These are phyloP conservation scores for Alternaria brassicicola DNA, from an alignment of 2,329 filamentous ascomycete genomes.

Conservation along the genomic window DNA sequence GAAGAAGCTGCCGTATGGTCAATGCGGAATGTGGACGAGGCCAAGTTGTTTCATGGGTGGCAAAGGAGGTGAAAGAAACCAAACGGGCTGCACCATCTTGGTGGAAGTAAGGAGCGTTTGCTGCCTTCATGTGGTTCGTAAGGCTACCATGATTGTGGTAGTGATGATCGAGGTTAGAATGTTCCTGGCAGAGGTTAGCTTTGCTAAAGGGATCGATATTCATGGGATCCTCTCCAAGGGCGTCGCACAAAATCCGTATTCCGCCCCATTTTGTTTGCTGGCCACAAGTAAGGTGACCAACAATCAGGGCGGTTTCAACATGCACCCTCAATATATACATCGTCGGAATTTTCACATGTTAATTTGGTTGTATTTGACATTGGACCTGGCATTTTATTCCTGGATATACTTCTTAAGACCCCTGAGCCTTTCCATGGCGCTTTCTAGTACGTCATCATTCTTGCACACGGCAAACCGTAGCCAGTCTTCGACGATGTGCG, in stretches of 20 bases:
- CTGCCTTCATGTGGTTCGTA: no score
- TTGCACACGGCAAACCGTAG: slow-evolving; percentile 97
- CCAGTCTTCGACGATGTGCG: slow-evolving; percentile 88
- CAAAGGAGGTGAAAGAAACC: neutral
- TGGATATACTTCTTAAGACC: slow-evolving; percentile 58
- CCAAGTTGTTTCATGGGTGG: neutral
- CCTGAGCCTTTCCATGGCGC: slow-evolving; percentile 56
- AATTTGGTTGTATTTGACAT: neutral
- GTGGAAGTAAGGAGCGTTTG: neutral
- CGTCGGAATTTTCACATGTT: neutral
- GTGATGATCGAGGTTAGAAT: neutral
- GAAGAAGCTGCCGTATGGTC: no score
- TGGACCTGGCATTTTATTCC: slow-evolving; percentile 12
- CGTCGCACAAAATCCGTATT: neutral
- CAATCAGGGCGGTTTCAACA: neutral
- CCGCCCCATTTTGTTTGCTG: neutral
- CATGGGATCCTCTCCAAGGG: neutral
- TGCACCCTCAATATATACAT: neutral
- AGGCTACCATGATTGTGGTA: neutral
- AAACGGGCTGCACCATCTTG: no score
- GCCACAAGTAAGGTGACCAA: neutral
- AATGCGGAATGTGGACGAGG: neutral
- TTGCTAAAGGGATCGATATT: neutral
- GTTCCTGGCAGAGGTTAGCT: neutral
- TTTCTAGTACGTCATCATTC: slow-evolving; percentile 74